Base-by-base conservation (phyloP, 208 protist genomes). In the Novymonas esmeraldas region DNA sequence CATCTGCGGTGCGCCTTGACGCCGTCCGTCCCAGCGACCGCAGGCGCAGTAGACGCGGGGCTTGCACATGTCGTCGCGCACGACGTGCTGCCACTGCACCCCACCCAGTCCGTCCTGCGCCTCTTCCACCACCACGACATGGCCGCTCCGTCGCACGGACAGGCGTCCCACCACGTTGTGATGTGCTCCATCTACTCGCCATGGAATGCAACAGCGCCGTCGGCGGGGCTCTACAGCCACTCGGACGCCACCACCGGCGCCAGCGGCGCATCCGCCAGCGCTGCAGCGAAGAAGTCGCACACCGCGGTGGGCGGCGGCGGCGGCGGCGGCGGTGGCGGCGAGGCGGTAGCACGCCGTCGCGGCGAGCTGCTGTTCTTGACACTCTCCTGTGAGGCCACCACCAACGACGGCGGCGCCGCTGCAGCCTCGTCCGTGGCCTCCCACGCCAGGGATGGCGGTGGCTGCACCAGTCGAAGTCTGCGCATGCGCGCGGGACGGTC, bases 71-170 rank as follows among this genome's bases (percentile, higher is more conserved):
- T 73, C 11, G 57, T 71, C 4, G 42, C 64, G 7, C 76, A 76
- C 28, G 72, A 78, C 24, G 75, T 80, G 0, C 66, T 87, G n/a
- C 74, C 81, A 18, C 71, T 70, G 61, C 44, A 28, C 13, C 39
- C 67, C 1, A 33, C 20, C 45, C 63, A 67, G 34, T 54, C 38
- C 18, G 64, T 80, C 3, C 73, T 79, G 34, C 73, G 73, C 14
- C 67, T 81, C n/a, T 84, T 85, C 34, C 56, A 65, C 49, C 48
- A 62, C 45, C 56, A 33, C 6, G 57, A 41, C 11, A 54, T 63
- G 31, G 61, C 64, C n/a, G 56, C 54, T 33, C 33, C 50, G 6
- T 9, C 46, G 13, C 38, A n/a, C 22, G 13, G 10, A 16, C 10
- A 3, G 18, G n/a, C 14, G 29, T 45, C 34, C 20, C 55, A 55